Conservation (phyloP, 257 asterid genomes). For the Striga asiatica region DNA sequence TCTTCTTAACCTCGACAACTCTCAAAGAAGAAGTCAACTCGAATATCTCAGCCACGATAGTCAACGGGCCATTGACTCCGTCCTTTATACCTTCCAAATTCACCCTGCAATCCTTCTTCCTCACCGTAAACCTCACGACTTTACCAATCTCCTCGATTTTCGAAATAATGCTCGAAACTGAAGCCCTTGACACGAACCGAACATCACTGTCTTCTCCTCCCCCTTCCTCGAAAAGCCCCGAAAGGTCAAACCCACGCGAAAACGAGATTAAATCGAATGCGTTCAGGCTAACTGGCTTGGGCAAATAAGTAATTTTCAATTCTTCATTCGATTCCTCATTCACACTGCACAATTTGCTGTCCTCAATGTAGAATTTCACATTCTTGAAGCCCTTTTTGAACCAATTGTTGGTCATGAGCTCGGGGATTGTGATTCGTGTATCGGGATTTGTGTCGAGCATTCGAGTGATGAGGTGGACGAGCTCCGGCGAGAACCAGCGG, state of each 20-base stretch:
- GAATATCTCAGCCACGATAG: constrained; percentile 86
- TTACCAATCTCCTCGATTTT: constrained; percentile 88
- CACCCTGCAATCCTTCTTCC: constrained; percentile 85
- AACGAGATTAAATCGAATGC: constrained; percentile 88
- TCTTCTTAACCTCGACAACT: constrained; percentile 82
- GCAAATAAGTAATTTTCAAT: constrained; percentile 34
- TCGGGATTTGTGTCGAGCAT: constrained; percentile 57
- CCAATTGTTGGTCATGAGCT: constrained; percentile 53
- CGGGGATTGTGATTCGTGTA: constrained; percentile 52
- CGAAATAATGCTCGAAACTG: constrained; percentile 57
- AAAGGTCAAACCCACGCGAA: constrained; percentile 73
- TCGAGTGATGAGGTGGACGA: constrained; percentile 39
- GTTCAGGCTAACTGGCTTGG: constrained; percentile 92
- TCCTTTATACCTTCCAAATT: constrained; percentile 76
- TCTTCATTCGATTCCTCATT: too few species aligned
- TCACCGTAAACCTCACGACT: constrained; percentile 69
- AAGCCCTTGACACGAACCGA: constrained; percentile 82
- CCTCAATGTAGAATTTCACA: constrained; percentile 70
- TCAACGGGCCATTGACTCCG: constrained; percentile 79
- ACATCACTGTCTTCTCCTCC: constrained; percentile 56
- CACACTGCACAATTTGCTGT: constrained; percentile 57
- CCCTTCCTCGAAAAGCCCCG: constrained; percentile 87
- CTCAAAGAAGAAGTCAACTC: constrained; percentile 77
- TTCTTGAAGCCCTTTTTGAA: constrained; percentile 56
- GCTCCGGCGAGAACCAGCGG: constrained; percentile 79